Evolutionary conservation across 495 filamentous ascomycete species (phyloP).

Genomic region (Elasticomyces elasticus): DNA sequence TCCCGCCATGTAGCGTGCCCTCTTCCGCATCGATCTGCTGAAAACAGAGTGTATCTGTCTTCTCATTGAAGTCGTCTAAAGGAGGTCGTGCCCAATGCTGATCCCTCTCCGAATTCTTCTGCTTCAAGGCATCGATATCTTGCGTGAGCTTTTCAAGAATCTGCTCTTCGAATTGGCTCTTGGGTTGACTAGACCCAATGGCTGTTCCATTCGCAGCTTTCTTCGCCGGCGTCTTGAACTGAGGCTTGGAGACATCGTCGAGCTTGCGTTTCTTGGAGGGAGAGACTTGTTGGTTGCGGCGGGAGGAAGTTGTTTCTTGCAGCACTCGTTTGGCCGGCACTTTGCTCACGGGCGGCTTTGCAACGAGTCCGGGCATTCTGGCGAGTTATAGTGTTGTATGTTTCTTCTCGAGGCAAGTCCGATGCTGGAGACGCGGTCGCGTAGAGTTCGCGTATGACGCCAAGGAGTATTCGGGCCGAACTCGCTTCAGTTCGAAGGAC

Average conservation of each 20-base stretch:
- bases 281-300: constrained; percentile 39
- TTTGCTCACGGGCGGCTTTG: constrained; percentile 23
- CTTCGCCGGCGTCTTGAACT: constrained; percentile 47
- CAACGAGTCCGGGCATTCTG: constrained; percentile 18
- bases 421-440: not conserved
- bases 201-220: constrained; percentile 46
- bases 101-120: constrained; percentile 80
- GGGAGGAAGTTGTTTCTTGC: constrained; percentile 46
- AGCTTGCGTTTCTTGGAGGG: constrained; percentile 73
- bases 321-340: constrained; percentile 51
- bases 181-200: constrained; percentile 68
- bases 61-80: constrained; percentile 61
- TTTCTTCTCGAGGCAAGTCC: not conserved
- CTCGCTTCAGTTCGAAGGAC: not conserved
- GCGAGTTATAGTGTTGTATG: not conserved
- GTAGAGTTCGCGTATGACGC: not conserved
- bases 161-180: constrained; percentile 87
- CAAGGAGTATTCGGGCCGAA: not conserved
- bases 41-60: constrained; percentile 65
- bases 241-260: constrained; percentile 46
- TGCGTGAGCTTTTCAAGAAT: constrained; percentile 91
- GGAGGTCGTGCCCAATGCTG: constrained; percentile 84
- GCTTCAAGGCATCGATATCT: constrained; percentile 73
- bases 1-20: constrained; percentile 62
- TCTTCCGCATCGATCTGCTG: constrained; percentile 96